Percentiles rank a stretch among this genome's conserved stretches.
These are phyloP conservation scores for Moniliophthora roreri DNA, from an alignment of 1,284 basidiomycete genomes.

Conservation along the genomic window DNA sequence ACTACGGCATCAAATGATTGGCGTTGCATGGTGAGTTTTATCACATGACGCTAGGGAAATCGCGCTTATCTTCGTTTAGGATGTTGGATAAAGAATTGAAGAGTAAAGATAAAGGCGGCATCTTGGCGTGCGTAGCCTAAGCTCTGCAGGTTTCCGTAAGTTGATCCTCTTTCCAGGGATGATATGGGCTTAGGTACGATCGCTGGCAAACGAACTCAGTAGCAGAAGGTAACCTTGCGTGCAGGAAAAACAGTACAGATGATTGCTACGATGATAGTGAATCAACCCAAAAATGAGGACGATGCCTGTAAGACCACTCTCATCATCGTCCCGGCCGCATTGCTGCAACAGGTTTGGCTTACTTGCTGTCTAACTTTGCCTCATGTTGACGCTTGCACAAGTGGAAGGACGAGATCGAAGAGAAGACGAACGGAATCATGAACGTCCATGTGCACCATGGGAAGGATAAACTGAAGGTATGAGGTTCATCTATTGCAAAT, in stretches of 20 bases:
- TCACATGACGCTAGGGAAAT: slow-evolving; percentile 9
- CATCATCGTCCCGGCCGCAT: slow-evolving; percentile 68
- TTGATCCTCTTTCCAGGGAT: slow-evolving; percentile 46
- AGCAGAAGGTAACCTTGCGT: slow-evolving; percentile 2
- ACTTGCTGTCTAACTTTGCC: background rate
- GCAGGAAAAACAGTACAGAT: slow-evolving; percentile 69
- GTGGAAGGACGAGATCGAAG: slow-evolving; percentile 71
- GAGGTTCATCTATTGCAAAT: slow-evolving; percentile 27
- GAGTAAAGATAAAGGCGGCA: slow-evolving; percentile 59
- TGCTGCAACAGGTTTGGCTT: slow-evolving; percentile 55
- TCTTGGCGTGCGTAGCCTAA: slow-evolving; percentile 60
- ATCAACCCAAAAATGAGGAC: slow-evolving; percentile 50
- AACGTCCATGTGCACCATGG: slow-evolving; percentile 65
- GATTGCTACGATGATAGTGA: slow-evolving; percentile 70
- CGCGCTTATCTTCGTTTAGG: slow-evolving; percentile 36
- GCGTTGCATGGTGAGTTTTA: slow-evolving; percentile 58
- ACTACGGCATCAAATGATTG: slow-evolving; percentile 70
- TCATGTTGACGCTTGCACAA: slow-evolving; percentile 30
- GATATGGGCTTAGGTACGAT: slow-evolving; percentile 83
- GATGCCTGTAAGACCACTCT: slow-evolving; percentile 47
- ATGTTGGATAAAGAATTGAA: slow-evolving; percentile 57
- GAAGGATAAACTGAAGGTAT: slow-evolving; percentile 58
- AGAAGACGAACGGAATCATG: slow-evolving; percentile 66
- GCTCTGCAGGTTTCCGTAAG: slow-evolving; percentile 5
- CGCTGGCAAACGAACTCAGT: background rate